A percentile compares a stretch with the other conserved stretches of the same genome.
These are phyloP conservation scores for Candida michaelii DNA, from an alignment of 805 yeast genomes.

Conservation along the genomic window DNA sequence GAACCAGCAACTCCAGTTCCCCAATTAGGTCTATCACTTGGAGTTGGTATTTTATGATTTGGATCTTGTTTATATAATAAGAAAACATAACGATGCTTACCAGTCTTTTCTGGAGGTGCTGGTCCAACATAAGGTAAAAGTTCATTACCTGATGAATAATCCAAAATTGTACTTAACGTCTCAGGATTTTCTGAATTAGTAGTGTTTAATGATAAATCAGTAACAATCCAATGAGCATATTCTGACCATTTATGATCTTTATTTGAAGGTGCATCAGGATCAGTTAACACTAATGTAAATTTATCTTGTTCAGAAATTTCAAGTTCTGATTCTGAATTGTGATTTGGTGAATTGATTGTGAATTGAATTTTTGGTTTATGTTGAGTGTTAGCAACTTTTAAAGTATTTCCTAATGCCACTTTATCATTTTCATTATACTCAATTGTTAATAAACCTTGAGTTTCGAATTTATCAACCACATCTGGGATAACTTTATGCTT, in stretches of 20 bases:
- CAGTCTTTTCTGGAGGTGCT: slow-evolving; percentile 86
- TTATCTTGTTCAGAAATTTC: slow-evolving; percentile 46
- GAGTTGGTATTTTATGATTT: slow-evolving; percentile 41
- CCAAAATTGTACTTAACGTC: slow-evolving; percentile 31
- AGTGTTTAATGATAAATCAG: slow-evolving; percentile 47
- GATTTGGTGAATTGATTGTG: slow-evolving; percentile 50
- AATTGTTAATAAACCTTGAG: slow-evolving; percentile 61
- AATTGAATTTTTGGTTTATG: slow-evolving; percentile 64
- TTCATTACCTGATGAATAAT: slow-evolving; percentile 36
- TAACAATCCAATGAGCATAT: slow-evolving; percentile 70
- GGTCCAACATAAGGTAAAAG: slow-evolving; percentile 72
- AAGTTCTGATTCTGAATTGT: slow-evolving; percentile 36
- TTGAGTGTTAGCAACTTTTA: slow-evolving; percentile 67
- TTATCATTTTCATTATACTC: slow-evolving; percentile 55
- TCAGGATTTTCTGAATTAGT: slow-evolving; percentile 19
- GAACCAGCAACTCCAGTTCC: slow-evolving; percentile 80
- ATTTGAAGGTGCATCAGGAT: slow-evolving; percentile 91
- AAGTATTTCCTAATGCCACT: slow-evolving; percentile 78
- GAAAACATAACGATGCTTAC: slow-evolving; percentile 84
- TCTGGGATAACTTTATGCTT: slow-evolving; percentile 55
- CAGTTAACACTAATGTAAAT: slow-evolving; percentile 79
- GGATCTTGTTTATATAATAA: slow-evolving; percentile 68
- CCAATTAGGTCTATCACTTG: slow-evolving; percentile 69
- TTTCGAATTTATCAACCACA: slow-evolving; percentile 47
- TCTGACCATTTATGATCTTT: slow-evolving; percentile 87